Evolutionary conservation across 148 eudicot species (phyloP).

Genomic region (Tetragonia tetragonoides): DNA sequence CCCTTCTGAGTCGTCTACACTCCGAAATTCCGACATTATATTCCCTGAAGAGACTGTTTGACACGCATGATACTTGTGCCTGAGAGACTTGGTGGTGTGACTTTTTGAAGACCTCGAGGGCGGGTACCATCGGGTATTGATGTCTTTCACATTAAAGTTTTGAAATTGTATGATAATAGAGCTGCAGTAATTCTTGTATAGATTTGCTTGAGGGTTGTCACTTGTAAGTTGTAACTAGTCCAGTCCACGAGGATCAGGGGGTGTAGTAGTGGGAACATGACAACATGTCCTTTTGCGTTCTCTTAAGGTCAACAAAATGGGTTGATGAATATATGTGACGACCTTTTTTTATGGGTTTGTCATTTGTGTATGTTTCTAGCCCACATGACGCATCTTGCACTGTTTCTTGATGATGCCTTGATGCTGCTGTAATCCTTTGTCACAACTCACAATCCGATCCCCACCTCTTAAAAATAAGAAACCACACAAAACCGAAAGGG

Average conservation of each 20-base stretch:
- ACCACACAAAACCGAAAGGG: no score
- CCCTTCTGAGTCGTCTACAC: slow-evolving; percentile 21
- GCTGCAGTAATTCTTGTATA: neutral
- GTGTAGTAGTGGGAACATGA: slow-evolving; percentile 20
- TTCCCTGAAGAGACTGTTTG: slow-evolving; percentile 27
- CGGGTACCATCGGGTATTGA: slow-evolving; percentile 1
- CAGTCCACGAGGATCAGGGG: neutral
- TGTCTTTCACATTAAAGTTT: neutral
- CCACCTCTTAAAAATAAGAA: neutral
- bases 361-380: neutral
- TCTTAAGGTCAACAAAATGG: slow-evolving; percentile 5
- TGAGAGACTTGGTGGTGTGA: neutral
- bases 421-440: slow-evolving; percentile 2
- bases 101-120: neutral
- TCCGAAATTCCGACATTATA: slow-evolving; percentile 56
- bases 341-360: slow-evolving; percentile 9
- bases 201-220: neutral
- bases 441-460: neutral
- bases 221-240: slow-evolving; percentile 17
- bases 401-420: slow-evolving; percentile 15
- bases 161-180: neutral
- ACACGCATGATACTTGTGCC: slow-evolving; percentile 6
- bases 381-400: slow-evolving; percentile 1
- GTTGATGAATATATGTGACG: slow-evolving; percentile 1
- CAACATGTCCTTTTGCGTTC: slow-evolving; percentile 1